These are phyloP conservation scores for Phialocephala sp. DNA, from an alignment of 2,329 filamentous ascomycete genomes.

Conservation along the genomic window DNA sequence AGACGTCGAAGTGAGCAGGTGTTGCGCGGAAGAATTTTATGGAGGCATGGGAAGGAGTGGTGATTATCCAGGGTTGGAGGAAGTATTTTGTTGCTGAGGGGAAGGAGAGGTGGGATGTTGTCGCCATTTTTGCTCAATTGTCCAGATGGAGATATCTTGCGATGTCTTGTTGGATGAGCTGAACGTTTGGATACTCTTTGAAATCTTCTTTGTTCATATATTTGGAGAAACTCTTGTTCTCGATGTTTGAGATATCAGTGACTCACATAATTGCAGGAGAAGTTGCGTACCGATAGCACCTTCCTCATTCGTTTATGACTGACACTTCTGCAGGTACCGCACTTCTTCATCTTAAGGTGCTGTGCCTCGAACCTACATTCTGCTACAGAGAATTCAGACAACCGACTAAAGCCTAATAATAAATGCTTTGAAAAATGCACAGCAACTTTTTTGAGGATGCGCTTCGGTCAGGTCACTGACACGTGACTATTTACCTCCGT, in stretches of 20 bases:
- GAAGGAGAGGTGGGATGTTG: slow-evolving; percentile 2
- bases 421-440: no score
- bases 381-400: background rate
- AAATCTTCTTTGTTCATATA: background rate
- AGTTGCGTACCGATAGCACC: background rate
- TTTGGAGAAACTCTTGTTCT: background rate
- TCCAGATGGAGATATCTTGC: background rate
- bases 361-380: background rate
- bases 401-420: no score
- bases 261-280: background rate
- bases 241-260: background rate
- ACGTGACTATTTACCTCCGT: no score
- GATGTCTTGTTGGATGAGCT: background rate
- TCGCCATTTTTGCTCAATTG: background rate
- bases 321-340: background rate
- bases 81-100: slow-evolving; percentile 41
- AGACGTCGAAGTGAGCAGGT: slow-evolving; percentile 50
- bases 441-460: no score
- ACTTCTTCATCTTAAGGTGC: background rate
- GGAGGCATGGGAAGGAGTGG: slow-evolving; percentile 57
- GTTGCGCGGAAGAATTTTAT: slow-evolving; percentile 56
- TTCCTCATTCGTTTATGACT: background rate
- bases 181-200: background rate
- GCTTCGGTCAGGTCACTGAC: no score
- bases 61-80: slow-evolving; percentile 50